These are phyloP conservation scores for Ceratobasidium sp. DNA, from an alignment of 1,284 basidiomycete species.

Conservation along the genomic window DNA sequence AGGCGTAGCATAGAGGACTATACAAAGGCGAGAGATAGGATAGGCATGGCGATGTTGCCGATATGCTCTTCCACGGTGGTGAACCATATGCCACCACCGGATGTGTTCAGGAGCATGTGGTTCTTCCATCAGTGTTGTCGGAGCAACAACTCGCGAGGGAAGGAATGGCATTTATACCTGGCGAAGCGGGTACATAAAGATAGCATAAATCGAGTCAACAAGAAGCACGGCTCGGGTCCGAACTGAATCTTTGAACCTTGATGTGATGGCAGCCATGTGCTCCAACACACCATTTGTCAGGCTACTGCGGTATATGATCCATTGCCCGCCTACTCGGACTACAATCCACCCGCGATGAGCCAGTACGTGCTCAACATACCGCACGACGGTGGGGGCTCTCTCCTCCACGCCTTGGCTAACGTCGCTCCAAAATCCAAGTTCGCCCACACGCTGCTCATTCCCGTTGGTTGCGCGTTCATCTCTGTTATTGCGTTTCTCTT, in stretches of 20 bases:
- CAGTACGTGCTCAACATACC: conserved; percentile 36
- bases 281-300: conserved; percentile 22
- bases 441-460: conserved; percentile 16
- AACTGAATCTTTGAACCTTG: conserved; percentile 20
- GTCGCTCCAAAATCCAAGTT: conserved; percentile 15
- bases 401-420: conserved; percentile 6
- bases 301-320: neutral
- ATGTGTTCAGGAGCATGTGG: too few species aligned
- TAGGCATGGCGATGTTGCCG: too few species aligned
- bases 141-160: too few species aligned
- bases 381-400: neutral
- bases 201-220: conserved; percentile 28
- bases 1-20: too few species aligned
- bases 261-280: conserved; percentile 40
- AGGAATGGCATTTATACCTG: too few species aligned
- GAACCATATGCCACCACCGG: too few species aligned
- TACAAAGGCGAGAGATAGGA: too few species aligned
- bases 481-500: conserved; percentile 13
- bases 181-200: too few species aligned
- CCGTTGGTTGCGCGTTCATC: conserved; percentile 8
- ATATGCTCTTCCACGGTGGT: too few species aligned
- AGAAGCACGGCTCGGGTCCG: neutral
- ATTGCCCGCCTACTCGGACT: neutral
- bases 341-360: neutral
- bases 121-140: too few species aligned